Conservation (phyloP, 1,139 yeast species). For the Protomyces inundatus region DNA sequence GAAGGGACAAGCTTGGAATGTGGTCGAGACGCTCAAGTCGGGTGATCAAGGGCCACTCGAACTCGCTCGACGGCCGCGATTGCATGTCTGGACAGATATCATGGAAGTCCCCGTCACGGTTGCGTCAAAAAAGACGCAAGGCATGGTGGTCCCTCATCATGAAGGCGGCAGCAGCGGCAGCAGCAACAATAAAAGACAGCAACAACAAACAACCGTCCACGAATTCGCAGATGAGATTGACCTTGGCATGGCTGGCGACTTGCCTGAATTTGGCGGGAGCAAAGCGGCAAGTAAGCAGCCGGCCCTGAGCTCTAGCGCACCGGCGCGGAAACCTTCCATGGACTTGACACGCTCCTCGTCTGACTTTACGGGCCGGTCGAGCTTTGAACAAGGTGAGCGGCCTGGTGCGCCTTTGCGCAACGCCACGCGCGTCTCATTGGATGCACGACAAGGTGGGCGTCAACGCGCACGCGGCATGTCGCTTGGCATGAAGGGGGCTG, state of each 20-base stretch:
- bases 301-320: neutral
- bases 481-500: conserved; percentile 7
- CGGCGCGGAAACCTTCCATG: conserved; percentile 28
- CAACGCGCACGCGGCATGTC: conserved; percentile 5
- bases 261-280: conserved; percentile 8
- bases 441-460: neutral
- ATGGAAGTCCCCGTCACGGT: conserved; percentile 52
- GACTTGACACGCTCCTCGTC: neutral
- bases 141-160: conserved; percentile 40
- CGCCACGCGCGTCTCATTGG: neutral
- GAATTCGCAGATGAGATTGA: conserved; percentile 22
- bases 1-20: conserved; percentile 75
- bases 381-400: neutral
- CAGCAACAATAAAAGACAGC: neutral
- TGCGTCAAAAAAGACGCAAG: conserved; percentile 37
- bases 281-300: neutral
- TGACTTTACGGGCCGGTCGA: neutral
- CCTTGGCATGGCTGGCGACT: conserved; percentile 12
- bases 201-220: conserved; percentile 12
- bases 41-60: conserved; percentile 64
- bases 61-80: conserved; percentile 35
- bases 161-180: conserved; percentile 2
- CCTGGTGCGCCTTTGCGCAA: neutral
- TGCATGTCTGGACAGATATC: conserved; percentile 33
- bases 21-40: conserved; percentile 58